phyloP scores from a whole-genome alignment of 2,329 filamentous ascomycete genomes.

The Penicillium concentricum region DNA sequence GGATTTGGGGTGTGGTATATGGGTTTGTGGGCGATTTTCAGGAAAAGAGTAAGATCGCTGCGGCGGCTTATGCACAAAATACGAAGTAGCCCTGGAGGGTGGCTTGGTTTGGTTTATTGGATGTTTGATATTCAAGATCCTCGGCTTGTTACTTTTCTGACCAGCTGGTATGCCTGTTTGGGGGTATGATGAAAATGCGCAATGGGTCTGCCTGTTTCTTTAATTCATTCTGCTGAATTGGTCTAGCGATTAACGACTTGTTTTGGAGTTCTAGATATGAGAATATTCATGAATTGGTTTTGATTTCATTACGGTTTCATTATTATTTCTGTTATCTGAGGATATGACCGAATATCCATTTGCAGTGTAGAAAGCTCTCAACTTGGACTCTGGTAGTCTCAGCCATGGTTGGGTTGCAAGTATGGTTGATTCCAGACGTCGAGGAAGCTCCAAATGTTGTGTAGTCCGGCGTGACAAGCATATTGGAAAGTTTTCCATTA shows the following conservation, averaged over 20 bases:
- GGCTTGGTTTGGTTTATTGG: neutral
- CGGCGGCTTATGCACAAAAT: constrained; percentile 48
- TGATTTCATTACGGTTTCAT: neutral
- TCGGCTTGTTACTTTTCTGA: constrained; percentile 20
- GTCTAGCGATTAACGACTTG: neutral
- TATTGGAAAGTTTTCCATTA: neutral
- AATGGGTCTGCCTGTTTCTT: neutral
- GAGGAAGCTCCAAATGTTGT: neutral
- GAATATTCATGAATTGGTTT: constrained; percentile 1
- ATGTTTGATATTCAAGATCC: neutral
- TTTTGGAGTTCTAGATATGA: neutral
- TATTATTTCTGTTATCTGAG: neutral
- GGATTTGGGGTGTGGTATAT: constrained; percentile 64
- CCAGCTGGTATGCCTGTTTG: neutral
- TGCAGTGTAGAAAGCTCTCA: neutral
- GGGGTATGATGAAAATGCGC: neutral
- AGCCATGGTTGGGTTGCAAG: neutral
- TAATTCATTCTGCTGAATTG: neutral
- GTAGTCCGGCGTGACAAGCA: neutral
- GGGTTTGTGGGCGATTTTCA: constrained; percentile 61
- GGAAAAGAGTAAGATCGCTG: constrained; percentile 28
- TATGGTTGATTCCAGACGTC: neutral
- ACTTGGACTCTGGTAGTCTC: neutral
- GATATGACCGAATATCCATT: neutral
- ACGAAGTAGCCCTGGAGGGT: constrained; percentile 47